Base-by-base conservation (phyloP, 2,329 filamentous ascomycete genomes). In the Orbilia brochopaga region DNA sequence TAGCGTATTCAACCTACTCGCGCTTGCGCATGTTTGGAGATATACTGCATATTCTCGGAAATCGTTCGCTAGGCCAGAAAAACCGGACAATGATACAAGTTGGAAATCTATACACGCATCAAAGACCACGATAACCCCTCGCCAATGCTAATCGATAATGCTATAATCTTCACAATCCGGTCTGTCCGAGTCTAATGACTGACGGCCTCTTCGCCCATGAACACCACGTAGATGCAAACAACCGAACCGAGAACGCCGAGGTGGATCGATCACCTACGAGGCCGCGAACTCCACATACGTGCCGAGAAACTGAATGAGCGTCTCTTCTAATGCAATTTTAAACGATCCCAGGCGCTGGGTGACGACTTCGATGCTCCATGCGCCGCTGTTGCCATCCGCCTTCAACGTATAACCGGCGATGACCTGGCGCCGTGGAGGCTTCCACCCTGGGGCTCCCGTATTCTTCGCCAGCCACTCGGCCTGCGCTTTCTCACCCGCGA, bases 401-500 rank as follows among this genome's bases (percentile, higher is more conserved):
- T 54, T 63, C n/a, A 73, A 37, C 6, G 51, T 73, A 23, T 64
- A 65, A 0, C 69, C 69, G 7, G 69, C 69, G 13, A 73, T 66
- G 5, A 59, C 48, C 17, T 66, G 69, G 32, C 56, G 60, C n/a
- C 50, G 44, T 8, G 69, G 62, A 8, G 67, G 67, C 35, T 66
- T 61, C 69, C 69, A 73, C 13, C 69, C 69, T 11, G 51, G 30
- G 6, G 21, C 27, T 2, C 55, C 55, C 19, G 60, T 55, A 23
- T 92, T 88, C 54, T 84, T 84, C 75, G 85, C 84, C 63, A 84
- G 84, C 90, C 90, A 93, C 76, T 85, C 85, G 50, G 82, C 82
- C 81, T 92, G 90, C 0, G 89, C 90, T 75, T 88, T 85, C 75
- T 87, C 85, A 48, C 87, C 88, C 0, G 90, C 90, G 67, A 85